These are phyloP conservation scores for Cicer chorassanicum DNA, from an alignment of 306 rosid species.

Conservation along the genomic window DNA sequence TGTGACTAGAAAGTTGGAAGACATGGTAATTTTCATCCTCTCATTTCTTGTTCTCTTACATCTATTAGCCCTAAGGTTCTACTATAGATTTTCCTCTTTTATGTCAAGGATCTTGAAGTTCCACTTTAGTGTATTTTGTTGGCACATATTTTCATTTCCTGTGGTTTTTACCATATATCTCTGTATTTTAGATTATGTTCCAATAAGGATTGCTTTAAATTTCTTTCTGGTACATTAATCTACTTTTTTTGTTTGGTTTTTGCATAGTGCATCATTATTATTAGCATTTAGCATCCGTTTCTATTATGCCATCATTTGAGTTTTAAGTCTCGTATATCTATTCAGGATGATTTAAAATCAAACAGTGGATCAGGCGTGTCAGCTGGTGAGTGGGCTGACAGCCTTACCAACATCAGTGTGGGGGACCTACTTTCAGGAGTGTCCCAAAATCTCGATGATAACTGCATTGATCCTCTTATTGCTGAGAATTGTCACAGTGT, in stretches of 20 bases:
- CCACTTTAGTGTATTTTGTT: constrained; percentile 29
- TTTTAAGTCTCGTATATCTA: constrained; percentile 22
- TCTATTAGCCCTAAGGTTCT: constrained; percentile 14
- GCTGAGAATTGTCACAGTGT: constrained; percentile 59
- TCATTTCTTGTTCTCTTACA: constrained; percentile 21
- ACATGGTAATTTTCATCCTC: constrained; percentile 62
- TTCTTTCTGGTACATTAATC: constrained; percentile 8
- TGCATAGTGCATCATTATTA: constrained; percentile 24
- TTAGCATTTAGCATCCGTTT: constrained; percentile 19
- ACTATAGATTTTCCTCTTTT: constrained; percentile 33
- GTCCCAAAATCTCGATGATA: constrained; percentile 63
- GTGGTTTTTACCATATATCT: neutral
- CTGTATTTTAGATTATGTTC: constrained; percentile 23
- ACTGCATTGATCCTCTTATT: constrained; percentile 54
- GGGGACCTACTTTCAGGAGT: constrained; percentile 80
- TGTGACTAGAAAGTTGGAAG: constrained; percentile 54
- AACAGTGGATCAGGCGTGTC: constrained; percentile 68
- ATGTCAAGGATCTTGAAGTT: constrained; percentile 32
- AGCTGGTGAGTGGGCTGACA: constrained; percentile 96
- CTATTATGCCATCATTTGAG: constrained; percentile 29
- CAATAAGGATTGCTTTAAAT: constrained; percentile 15
- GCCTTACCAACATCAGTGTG: constrained; percentile 89
- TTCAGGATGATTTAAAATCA: constrained; percentile 69
- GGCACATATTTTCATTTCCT: constrained; percentile 29
- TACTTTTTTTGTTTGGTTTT: constrained; percentile 34